These are phyloP conservation scores for Fusarium palustre DNA, from an alignment of 2,329 filamentous ascomycete species.

Conservation along the genomic window DNA sequence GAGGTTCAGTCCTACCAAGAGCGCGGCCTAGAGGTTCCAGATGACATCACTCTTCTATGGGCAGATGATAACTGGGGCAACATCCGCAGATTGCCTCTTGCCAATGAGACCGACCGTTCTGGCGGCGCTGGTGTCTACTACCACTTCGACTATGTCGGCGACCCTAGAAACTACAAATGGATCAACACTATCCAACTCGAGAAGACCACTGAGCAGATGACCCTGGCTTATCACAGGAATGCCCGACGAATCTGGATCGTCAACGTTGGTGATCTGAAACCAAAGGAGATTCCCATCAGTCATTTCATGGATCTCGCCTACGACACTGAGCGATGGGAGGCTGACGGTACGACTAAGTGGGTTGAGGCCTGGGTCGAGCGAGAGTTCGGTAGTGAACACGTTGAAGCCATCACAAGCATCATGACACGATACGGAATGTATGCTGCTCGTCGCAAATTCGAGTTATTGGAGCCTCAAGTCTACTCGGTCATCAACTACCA, in stretches of 20 bases:
- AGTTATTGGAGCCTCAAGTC: constrained; percentile 67
- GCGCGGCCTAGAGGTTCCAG: constrained; percentile 66
- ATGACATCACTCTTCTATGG: constrained; percentile 72
- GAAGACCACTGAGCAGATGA: constrained; percentile 55
- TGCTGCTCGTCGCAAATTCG: constrained; percentile 67
- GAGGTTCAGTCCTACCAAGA: constrained; percentile 74
- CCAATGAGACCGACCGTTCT: constrained; percentile 62
- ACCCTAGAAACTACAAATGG: constrained; percentile 70
- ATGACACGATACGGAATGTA: constrained; percentile 65
- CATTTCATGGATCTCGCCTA: constrained; percentile 70
- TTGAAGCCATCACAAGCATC: constrained; percentile 58
- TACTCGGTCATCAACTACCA: constrained; percentile 70
- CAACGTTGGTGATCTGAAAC: constrained; percentile 72
- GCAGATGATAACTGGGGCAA: constrained; percentile 74
- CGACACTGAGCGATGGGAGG: constrained; percentile 57
- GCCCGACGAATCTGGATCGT: constrained; percentile 71
- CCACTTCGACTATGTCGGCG: constrained; percentile 73
- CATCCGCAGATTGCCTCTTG: constrained; percentile 67
- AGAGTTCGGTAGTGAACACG: constrained; percentile 62
- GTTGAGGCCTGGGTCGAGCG: constrained; percentile 61
- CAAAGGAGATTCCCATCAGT: constrained; percentile 66
- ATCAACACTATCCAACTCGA: constrained; percentile 60
- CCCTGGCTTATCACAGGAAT: constrained; percentile 60
- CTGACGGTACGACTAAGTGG: constrained; percentile 54
- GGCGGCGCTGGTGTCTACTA: constrained; percentile 71